phyloP scores from a whole-genome alignment of 2,329 filamentous ascomycete genomes.

The Phyllosticta citriasiana region DNA sequence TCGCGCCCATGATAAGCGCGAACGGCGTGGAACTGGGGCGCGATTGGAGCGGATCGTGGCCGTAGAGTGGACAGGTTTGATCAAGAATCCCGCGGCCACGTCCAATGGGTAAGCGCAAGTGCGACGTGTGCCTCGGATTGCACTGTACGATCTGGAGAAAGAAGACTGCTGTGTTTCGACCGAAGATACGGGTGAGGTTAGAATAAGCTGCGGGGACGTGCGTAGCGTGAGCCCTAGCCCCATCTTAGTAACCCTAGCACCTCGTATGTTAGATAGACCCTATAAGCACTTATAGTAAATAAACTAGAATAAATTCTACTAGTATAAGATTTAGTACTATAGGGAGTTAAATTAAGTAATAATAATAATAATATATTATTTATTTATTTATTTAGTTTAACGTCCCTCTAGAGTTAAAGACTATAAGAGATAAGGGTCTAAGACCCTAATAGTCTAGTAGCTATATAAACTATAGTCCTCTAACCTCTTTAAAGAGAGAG shows the following conservation, averaged over 20 bases:
- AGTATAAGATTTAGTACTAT: neutral
- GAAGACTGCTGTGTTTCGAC: neutral
- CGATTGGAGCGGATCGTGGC: neutral
- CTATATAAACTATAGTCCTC: neutral
- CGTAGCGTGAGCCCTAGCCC: neutral
- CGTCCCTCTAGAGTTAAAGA: neutral
- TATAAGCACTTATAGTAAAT: neutral
- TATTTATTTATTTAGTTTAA: neutral
- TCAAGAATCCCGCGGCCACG: neutral
- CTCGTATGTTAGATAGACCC: no score
- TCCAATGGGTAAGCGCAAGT: neutral
- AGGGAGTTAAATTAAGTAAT: no score
- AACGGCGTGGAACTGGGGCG: neutral
- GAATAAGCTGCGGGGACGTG: neutral
- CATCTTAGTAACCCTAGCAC: no score
- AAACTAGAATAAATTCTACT: neutral
- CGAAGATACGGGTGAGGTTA: neutral
- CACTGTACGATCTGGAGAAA: neutral
- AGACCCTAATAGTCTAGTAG: neutral
- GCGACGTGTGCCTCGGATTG: neutral
- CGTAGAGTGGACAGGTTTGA: neutral
- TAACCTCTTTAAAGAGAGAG: neutral
- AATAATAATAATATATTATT: no score
- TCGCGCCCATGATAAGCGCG: conserved; percentile 11
- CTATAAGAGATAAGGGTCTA: neutral